A percentile compares a stretch with the other conserved stretches of the same genome.
Conservation (phyloP, 768 basidiomycete genomes). For the Hericium erinaceus region DNA sequence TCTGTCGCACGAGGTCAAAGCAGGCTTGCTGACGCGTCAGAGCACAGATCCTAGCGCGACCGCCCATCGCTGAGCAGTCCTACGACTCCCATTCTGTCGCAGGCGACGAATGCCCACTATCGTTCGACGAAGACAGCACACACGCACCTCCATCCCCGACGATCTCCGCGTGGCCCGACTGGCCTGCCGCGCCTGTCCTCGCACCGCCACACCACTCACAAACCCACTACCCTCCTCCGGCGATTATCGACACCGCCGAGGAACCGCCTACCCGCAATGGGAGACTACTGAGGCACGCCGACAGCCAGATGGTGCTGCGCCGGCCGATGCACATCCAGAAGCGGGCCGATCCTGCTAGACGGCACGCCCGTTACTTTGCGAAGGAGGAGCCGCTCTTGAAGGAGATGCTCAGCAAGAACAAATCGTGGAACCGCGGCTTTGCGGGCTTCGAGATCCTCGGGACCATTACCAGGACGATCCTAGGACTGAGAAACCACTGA, state of each 20-base stretch:
- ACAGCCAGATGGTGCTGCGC: neutral
- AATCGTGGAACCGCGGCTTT: neutral
- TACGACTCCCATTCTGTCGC: neutral
- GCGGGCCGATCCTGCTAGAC: neutral
- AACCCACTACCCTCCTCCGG: neutral
- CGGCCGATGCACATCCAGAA: neutral
- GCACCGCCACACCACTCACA: neutral
- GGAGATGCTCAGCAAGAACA: neutral
- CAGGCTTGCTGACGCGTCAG: too few species aligned
- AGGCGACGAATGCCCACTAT: neutral
- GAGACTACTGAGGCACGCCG: too few species aligned
- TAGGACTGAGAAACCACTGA: neutral
- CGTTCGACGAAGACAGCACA: neutral
- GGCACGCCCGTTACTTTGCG: neutral
- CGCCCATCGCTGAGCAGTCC: neutral
- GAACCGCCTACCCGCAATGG: neutral
- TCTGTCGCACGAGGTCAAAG: neutral
- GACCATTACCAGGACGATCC: neutral
- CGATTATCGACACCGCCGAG: neutral
- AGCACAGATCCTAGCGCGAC: too few species aligned
- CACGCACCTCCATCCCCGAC: neutral
- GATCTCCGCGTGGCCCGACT: neutral
- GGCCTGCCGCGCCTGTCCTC: neutral
- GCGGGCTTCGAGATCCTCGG: neutral
- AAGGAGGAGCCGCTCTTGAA: neutral